Evolutionary conservation across 768 basidiomycete genomes (phyloP).

Genomic region (Coprinellus micaceus): DNA sequence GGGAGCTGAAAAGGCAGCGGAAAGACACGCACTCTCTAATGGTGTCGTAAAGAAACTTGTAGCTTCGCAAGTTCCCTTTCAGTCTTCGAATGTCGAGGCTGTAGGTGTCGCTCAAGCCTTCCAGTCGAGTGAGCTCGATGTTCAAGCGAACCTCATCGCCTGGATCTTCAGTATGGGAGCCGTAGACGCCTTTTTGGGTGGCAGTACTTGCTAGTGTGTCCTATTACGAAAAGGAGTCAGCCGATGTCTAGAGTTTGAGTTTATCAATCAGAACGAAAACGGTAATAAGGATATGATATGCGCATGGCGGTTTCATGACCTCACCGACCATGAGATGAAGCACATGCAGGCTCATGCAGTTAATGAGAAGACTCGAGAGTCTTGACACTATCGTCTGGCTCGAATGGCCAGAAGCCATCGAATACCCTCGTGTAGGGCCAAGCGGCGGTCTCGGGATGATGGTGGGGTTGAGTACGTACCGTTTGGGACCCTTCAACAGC

Average conservation of each 20-base stretch:
- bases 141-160: conserved; percentile 93
- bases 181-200: conserved; percentile 53
- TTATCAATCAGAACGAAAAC: background rate
- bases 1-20: background rate
- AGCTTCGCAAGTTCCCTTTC: conserved; percentile 82
- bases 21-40: conserved; percentile 26
- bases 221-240: background rate
- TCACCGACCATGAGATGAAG: background rate
- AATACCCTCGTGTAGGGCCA: background rate
- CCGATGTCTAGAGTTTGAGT: background rate
- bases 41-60: conserved; percentile 78
- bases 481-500: background rate
- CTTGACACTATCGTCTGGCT: too few relatives aligned
- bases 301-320: background rate
- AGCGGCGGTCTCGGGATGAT: background rate
- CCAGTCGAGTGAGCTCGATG: conserved; percentile 84
- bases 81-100: conserved; percentile 85
- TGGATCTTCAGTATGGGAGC: conserved; percentile 62
- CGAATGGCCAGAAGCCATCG: background rate
- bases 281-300: background rate
- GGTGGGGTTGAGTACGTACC: background rate
- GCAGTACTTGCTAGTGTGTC: background rate
- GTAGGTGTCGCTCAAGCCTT: conserved; percentile 78
- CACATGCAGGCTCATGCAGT: too few relatives aligned
- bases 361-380: too few relatives aligned